Conservation (phyloP, 495 filamentous ascomycete species). For the Annulohypoxylon bovei region DNA sequence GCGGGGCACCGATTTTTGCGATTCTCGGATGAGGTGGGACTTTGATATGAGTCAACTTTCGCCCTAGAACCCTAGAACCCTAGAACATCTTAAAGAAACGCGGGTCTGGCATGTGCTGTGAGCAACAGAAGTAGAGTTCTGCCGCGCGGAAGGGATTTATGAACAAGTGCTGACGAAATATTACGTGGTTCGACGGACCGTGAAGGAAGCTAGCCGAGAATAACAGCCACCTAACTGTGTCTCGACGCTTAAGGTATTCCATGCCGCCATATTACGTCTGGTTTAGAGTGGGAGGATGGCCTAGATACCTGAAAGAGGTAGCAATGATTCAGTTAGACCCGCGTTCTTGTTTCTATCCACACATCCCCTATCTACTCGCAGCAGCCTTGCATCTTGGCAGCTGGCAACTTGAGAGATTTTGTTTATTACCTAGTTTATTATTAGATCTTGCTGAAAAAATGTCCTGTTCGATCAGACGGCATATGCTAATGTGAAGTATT, state of each 20-base stretch:
- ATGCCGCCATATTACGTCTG: slow-evolving; percentile 8
- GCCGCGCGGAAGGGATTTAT: slow-evolving; percentile 32
- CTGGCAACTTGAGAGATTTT: slow-evolving; percentile 30
- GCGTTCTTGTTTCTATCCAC: slow-evolving; percentile 17
- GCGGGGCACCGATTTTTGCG: slow-evolving; percentile 37
- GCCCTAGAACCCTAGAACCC: not conserved
- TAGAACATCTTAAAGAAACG: slow-evolving; percentile 12
- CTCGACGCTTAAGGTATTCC: slow-evolving; percentile 24
- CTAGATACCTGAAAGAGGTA: slow-evolving; percentile 20
- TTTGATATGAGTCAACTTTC: slow-evolving; percentile 42
- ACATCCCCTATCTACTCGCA: slow-evolving; percentile 35
- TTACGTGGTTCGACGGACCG: slow-evolving; percentile 37
- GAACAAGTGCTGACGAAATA: slow-evolving; percentile 45
- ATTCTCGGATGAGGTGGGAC: slow-evolving; percentile 42
- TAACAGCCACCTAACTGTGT: slow-evolving; percentile 28
- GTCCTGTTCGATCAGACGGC: slow-evolving; percentile 26
- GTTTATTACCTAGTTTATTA: slow-evolving; percentile 29
- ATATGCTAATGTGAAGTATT: slow-evolving; percentile 32
- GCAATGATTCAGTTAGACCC: slow-evolving; percentile 27
- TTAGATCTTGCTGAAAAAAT: slow-evolving; percentile 26
- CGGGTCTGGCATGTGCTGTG: slow-evolving; percentile 35
- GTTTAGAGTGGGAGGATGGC: slow-evolving; percentile 14
- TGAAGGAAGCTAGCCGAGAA: slow-evolving; percentile 30
- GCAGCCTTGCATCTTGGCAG: slow-evolving; percentile 37
- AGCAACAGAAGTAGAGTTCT: slow-evolving; percentile 21